Evolutionary conservation across 495 filamentous ascomycete genomes (phyloP), one percentile per base, ranked within the genome.

Genomic region (Hypoxylon cercidicola): DNA sequence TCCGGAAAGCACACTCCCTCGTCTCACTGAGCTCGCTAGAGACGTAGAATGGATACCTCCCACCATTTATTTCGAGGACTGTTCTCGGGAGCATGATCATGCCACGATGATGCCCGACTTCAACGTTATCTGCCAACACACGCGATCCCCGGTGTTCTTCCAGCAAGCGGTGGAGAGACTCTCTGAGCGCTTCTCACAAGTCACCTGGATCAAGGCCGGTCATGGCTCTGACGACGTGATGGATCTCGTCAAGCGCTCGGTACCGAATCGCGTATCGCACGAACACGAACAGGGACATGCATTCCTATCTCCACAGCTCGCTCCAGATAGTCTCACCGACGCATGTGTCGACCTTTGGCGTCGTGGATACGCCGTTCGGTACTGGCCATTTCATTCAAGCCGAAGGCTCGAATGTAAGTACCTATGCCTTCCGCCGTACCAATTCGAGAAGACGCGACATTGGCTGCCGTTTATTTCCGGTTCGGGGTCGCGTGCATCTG

Each of bases 401-500:
- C 53, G 60, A 21, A 37, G 50, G 30, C 13, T 0, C 12, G 23
- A 56, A 12, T 80, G 80, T 51, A 25, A 47, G 7, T 46, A 35
- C 1, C 2, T 84, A 8, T 41, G 72, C 1, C 74, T 86, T 1
- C 84, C 84, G 4, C 78, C 83, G 0, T 86, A 85, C 47, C 80
- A 84, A 55, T 87, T 87, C 52, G 80, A 84, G 35, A 77, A 79
- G 53, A 62, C 76, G 0, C 28, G 64, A 0, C 79, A 54, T 20
- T 45, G 60, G 54, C 55, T 49, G 8, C 39, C 34, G 62, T 73
- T 40, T 2, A 45, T 6, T 15, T 66, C 40, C 15, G n/a, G 18
- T 20, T 47, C 9, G 44, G n/a, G n/a, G 41, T 28, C 9, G 15
- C 44, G 19, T 47, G 19, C 44, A 16, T 13, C 18, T 28, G 19